phyloP scores from a whole-genome alignment of 2,329 filamentous ascomycete species.

The Aspergillus fumigatus region DNA sequence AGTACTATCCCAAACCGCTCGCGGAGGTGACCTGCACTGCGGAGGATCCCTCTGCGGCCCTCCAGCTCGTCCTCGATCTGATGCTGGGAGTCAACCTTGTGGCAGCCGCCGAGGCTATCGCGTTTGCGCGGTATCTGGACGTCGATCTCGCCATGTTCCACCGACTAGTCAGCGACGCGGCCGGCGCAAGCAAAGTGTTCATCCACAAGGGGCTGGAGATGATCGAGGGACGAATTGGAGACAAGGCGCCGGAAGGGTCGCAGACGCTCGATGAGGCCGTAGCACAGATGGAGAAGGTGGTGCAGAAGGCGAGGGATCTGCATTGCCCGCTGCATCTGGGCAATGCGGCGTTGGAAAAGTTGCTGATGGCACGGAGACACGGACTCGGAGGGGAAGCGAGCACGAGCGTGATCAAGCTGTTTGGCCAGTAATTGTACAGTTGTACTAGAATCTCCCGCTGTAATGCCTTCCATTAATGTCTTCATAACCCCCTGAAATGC shows the following conservation, averaged over 20 bases:
- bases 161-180: constrained; percentile 45
- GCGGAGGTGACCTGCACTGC: constrained; percentile 32
- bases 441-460: background rate
- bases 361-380: constrained; percentile 29
- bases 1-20: constrained; percentile 45
- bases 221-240: constrained; percentile 26
- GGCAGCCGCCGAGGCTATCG: constrained; percentile 45
- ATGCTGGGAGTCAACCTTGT: constrained; percentile 47
- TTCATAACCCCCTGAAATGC: background rate
- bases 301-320: constrained; percentile 39
- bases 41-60: constrained; percentile 30
- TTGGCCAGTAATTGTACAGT: constrained; percentile 13
- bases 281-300: constrained; percentile 36
- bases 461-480: no score
- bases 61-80: constrained; percentile 41
- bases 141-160: constrained; percentile 44
- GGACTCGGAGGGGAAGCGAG: constrained; percentile 28
- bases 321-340: constrained; percentile 37
- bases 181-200: constrained; percentile 45
- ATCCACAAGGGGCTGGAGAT: constrained; percentile 36
- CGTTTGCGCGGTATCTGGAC: constrained; percentile 43
- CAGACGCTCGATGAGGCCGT: constrained; percentile 36
- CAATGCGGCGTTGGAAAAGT: constrained; percentile 33
- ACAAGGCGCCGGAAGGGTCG: constrained; percentile 27
- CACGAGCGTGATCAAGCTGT: constrained; percentile 31